phyloP scores from a whole-genome alignment of 768 basidiomycete genomes.

The Mycena olivaceomarginata region DNA sequence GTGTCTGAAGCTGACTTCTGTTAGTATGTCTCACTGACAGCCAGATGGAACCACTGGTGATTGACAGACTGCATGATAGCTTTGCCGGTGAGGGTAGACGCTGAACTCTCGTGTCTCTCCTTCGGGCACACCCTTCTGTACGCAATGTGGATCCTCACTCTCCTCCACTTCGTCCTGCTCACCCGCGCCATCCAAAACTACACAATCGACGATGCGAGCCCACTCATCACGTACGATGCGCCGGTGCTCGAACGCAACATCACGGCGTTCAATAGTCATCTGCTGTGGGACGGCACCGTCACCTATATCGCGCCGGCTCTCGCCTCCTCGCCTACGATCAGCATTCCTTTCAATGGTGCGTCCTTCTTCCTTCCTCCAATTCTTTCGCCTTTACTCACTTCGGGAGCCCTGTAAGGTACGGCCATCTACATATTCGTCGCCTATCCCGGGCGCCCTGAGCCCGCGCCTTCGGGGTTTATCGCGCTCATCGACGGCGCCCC shows the following conservation, averaged over 20 bases:
- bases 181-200: background rate
- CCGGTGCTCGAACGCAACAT: conserved; percentile 6
- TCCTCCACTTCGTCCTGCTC: background rate
- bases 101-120: too few species aligned
- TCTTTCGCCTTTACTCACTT: too few species aligned
- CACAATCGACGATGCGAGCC: conserved; percentile 19
- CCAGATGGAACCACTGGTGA: too few species aligned
- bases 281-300: conserved; percentile 3
- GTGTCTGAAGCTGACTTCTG: too few species aligned
- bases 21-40: too few species aligned
- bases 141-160: conserved; percentile 2
- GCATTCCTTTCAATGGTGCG: conserved; percentile 14
- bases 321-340: conserved; percentile 6
- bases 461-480: conserved; percentile 10
- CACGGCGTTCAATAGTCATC: conserved; percentile 7
- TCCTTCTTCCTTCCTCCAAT: background rate
- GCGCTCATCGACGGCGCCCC: conserved; percentile 1
- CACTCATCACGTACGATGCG: conserved; percentile 16
- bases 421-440: conserved; percentile 27
- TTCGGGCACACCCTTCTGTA: too few species aligned
- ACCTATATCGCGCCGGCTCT: background rate
- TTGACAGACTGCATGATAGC: too few species aligned
- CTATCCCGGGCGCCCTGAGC: conserved; percentile 1
- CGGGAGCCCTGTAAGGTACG: background rate
- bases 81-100: too few species aligned